phyloP scores from a whole-genome alignment of 257 asterid genomes.

The Solanum etuberosum region DNA sequence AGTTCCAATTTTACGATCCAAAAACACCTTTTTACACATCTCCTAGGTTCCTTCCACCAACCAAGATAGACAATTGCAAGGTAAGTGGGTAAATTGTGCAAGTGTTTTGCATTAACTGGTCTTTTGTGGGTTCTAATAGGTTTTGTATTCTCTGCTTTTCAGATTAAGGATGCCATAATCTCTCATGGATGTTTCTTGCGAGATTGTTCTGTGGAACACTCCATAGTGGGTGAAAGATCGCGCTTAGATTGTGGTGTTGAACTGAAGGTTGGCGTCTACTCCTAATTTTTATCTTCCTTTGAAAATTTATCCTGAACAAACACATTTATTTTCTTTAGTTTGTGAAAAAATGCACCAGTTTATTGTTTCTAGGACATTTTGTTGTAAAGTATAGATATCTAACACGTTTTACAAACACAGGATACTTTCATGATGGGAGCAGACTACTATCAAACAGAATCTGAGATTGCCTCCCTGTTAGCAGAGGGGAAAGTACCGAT shows the following conservation, averaged over 20 bases:
- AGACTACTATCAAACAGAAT: conserved; percentile 75
- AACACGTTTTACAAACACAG: conserved; percentile 17
- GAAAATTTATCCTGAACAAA: not conserved
- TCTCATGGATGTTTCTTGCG: conserved; percentile 95
- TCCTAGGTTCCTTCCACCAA: conserved; percentile 91
- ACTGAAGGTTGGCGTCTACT: conserved; percentile 42
- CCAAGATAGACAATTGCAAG: conserved; percentile 80
- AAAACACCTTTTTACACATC: conserved; percentile 93
- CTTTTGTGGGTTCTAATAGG: not conserved
- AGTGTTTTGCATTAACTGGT: not conserved
- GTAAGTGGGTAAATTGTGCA: conserved; percentile 15
- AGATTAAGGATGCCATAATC: conserved; percentile 89
- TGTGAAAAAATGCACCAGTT: not conserved
- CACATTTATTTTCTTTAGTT: not conserved
- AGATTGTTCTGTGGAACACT: conserved; percentile 69
- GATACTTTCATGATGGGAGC: conserved; percentile 95
- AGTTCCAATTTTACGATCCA: conserved; percentile 82
- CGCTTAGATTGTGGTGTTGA: conserved; percentile 86
- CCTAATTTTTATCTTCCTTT: not conserved
- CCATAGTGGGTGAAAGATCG: conserved; percentile 91
- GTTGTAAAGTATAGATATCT: not conserved
- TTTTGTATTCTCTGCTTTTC: conserved; percentile 3
- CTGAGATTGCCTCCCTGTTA: conserved; percentile 77
- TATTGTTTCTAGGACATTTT: not conserved
- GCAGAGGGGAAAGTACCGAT: conserved; percentile 82